Conservation (phyloP, 225 moss, liverwort and hornwort species). For the Pseudoscleropodium purum region DNA sequence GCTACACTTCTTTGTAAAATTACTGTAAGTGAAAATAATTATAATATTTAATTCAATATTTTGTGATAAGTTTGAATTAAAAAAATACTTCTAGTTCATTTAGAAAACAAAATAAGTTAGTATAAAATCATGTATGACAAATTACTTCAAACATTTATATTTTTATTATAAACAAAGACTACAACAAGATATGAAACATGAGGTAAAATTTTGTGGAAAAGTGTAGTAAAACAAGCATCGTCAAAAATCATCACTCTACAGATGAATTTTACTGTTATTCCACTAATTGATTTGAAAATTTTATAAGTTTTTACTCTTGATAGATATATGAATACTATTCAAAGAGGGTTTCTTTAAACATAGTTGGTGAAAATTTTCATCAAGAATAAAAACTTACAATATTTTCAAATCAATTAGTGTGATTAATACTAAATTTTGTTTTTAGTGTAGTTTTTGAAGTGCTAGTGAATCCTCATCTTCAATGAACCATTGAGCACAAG, state of each 20-base stretch:
- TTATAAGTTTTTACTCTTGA: fast-evolving
- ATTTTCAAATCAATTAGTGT: neutral
- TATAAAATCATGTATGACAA: neutral
- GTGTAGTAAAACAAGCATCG: neutral
- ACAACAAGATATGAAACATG: too few species aligned
- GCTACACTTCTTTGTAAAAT: neutral
- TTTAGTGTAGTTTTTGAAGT: neutral
- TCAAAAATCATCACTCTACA: neutral
- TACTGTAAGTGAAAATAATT: neutral
- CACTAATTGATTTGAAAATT: neutral
- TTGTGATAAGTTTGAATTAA: neutral
- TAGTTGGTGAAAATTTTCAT: neutral
- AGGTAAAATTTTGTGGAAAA: neutral
- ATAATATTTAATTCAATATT: neutral
- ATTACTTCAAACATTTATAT: neutral
- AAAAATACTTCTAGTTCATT: neutral
- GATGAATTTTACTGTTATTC: neutral
- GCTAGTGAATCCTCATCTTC: neutral
- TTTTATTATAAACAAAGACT: neutral
- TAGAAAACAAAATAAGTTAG: neutral
- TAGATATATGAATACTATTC: neutral
- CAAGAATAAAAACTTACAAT: neutral
- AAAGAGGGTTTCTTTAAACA: neutral
- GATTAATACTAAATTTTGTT: neutral
- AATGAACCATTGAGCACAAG: neutral